Evolutionary conservation across 148 eudicot genomes (phyloP).

Genomic region (Silene conica): DNA sequence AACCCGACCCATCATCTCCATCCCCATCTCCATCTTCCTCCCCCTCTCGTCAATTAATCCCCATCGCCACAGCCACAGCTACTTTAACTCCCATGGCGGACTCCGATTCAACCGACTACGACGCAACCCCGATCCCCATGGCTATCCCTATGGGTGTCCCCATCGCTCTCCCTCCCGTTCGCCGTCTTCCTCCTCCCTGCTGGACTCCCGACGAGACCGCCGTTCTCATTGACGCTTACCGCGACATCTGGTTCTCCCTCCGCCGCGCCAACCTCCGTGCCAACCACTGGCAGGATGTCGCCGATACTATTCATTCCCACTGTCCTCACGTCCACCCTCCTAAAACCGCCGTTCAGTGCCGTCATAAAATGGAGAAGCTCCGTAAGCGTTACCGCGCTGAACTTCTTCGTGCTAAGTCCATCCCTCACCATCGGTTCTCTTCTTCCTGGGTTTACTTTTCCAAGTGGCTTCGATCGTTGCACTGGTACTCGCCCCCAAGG

Average conservation of each 20-base stretch:
- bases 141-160: slow-evolving; percentile 15
- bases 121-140: background rate
- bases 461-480: slow-evolving; percentile 67
- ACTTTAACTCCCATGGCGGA: background rate
- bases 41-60: background rate
- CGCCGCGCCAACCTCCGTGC: slow-evolving; percentile 76
- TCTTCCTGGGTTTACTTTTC: slow-evolving; percentile 70
- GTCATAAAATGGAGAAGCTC: slow-evolving; percentile 97
- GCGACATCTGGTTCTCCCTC: slow-evolving; percentile 74
- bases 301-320: slow-evolving; percentile 41
- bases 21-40: slow-evolving; percentile 3
- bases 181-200: slow-evolving; percentile 87
- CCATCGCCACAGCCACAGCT: background rate
- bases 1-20: slow-evolving; percentile 8
- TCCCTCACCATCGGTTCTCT: slow-evolving; percentile 38
- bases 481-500: too few relatives aligned
- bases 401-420: slow-evolving; percentile 44
- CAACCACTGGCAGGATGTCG: slow-evolving; percentile 77
- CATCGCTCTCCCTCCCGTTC: slow-evolving; percentile 10
- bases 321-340: slow-evolving; percentile 43
- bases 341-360: slow-evolving; percentile 88
- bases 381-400: slow-evolving; percentile 78
- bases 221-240: slow-evolving; percentile 63
- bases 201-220: slow-evolving; percentile 88
- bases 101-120: background rate